Evolutionary conservation across 148 eudicot genomes (phyloP).

Genomic region (Rhododendron mucronatum): DNA sequence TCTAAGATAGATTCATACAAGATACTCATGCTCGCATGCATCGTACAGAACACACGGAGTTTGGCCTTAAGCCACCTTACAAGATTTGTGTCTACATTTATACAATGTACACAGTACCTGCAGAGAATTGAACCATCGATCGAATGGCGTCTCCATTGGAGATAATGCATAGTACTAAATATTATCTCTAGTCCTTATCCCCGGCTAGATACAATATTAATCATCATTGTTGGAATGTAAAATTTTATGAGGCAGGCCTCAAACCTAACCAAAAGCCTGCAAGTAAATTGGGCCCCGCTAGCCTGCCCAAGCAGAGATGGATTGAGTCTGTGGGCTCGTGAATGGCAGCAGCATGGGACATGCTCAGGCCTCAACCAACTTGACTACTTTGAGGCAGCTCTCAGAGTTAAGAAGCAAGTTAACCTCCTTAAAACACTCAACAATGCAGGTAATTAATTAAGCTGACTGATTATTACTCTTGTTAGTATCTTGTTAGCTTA

Average conservation of each 20-base stretch:
- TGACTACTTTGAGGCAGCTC: slow-evolving; percentile 6
- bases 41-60: too few species aligned
- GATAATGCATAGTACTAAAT: neutral
- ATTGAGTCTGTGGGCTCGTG: neutral
- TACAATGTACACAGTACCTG: neutral
- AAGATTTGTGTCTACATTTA: neutral
- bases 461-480: neutral
- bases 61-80: neutral
- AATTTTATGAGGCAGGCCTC: neutral
- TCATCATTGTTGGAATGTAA: neutral
- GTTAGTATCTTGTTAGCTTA: neutral
- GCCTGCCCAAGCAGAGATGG: slow-evolving; percentile 7
- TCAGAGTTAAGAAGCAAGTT: neutral
- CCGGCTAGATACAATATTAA: neutral
- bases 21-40: neutral
- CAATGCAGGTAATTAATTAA: neutral
- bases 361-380: slow-evolving; percentile 6
- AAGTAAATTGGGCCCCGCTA: slow-evolving; percentile 2
- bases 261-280: slow-evolving; percentile 7
- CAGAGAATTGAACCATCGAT: neutral
- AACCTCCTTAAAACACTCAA: neutral
- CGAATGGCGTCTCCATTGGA: neutral
- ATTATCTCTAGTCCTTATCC: neutral
- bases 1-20: neutral
- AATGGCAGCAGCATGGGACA: slow-evolving; percentile 5